Base-by-base conservation (phyloP, 148 eudicot genomes). In the Camellia japonica region DNA sequence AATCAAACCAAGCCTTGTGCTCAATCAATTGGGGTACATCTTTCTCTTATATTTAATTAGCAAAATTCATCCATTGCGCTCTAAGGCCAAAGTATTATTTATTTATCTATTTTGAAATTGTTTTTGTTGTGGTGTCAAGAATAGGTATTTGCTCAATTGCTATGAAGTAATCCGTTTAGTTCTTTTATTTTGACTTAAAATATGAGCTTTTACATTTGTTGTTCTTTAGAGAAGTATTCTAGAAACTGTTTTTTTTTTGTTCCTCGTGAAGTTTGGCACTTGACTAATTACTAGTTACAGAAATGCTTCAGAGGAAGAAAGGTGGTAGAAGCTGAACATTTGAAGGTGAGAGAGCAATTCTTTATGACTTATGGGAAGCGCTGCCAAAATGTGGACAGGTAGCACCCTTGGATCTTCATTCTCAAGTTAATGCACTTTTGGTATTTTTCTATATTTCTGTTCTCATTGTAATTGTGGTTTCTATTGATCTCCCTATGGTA, bases 271-370 rank as follows among this genome's bases (percentile, higher is more conserved):
- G 13, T 74, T 62, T 82, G 56, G 64, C 79, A 41, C 69, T 75
- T 79, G 62, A 72, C 58, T 81, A 73, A 76, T 80, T 81, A 65
- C 81, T 84, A 20, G 63, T 76, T 78, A 80, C 98, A 96, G 99
- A 96, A 91, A 93, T 96, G 93, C 89, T 96, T 91, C 88, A 93
- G 99, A 91, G 99, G 95, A 85, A 89, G 95, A 90, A 91, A 85
- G 83, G 94, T 78, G 54, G 89, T 92, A 80, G 84, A 89, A 89
- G 90, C 87, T 74, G 98, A 92, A 79, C 97, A 87, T 71, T 77
- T 65, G 62, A 91, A 82, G 85, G 87, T 90, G 71, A 90, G 98
- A 51, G 89, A 89, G 74, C 83, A 86, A 78, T 96, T 96, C 85
- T 92, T 88, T 79, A 41, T 43, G 82, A 89, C 87, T 63, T 93